Base-by-base conservation (phyloP, 2,329 filamentous ascomycete species). In the Bipolaris zeicola region DNA sequence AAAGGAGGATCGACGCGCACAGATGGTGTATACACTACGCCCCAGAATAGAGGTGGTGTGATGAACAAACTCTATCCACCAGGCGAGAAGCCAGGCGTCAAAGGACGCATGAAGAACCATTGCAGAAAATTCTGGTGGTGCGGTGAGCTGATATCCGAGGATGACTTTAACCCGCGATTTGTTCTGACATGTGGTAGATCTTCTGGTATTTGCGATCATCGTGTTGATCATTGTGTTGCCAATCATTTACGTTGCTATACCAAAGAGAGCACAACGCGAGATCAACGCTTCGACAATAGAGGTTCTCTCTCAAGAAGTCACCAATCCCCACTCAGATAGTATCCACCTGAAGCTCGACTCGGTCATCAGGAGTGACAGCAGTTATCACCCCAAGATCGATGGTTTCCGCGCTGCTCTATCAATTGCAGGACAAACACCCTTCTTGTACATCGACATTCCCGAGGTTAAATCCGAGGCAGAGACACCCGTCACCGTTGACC, bases 211-310 rank as follows among this genome's bases (percentile, higher is more conserved):
- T 49, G 68, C 82, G 54, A 62, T 80, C 58, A 73, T 86, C 42
- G 71, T 82, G 41, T 78, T 86, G 33, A 73, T 89, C 13, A 77
- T 86, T 36, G 81, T 89, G 16, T 78, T 84, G 37, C 76, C 87
- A 37, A 73, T 88, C 37, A 78, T 87, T 44, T 87, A 81, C 64
- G 85, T 87, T 49, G 85, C 72, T 3, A 84, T 87, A 64, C 85
- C 85, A 16, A 79, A 81, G 31, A 84, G 84, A 55, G 84, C 84
- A 33, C 85, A 87, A 64, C 56, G 71, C 38, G 80, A 81, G 48
- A 79, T 87, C 64, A 79, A 85, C 63, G 72, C 78, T 31, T 81
- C 85, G 1, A 79, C 75, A 3, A 72, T 87, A 24, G 73, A 79
- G 28, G 77, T 87, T 58, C 80, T 76, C 1, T 71, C 75, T n/a